A percentile compares a stretch with the other conserved stretches of the same genome.
Conservation (phyloP, 768 basidiomycete genomes). For the Heimioporus sp. region DNA sequence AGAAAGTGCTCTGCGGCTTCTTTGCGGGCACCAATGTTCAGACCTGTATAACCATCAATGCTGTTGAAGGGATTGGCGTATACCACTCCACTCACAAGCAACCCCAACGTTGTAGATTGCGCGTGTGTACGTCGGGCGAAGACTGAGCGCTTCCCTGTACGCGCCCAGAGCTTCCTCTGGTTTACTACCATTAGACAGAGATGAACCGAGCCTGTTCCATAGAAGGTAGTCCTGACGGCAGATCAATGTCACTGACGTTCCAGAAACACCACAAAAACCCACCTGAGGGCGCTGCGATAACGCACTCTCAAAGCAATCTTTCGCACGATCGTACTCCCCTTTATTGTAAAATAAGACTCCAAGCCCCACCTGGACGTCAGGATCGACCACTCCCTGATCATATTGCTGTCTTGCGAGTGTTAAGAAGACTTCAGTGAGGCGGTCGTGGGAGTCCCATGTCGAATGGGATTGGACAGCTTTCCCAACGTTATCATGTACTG, state of each 20-base stretch:
- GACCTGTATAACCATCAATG: slow-evolving; percentile 47
- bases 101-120: slow-evolving; percentile 99
- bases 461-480: slow-evolving; percentile 53
- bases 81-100: slow-evolving; percentile 66
- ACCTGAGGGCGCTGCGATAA: slow-evolving; percentile 75
- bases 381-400: slow-evolving; percentile 64
- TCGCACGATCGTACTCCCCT: slow-evolving; percentile 81
- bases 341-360: slow-evolving; percentile 93
- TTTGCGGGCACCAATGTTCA: slow-evolving; percentile 93
- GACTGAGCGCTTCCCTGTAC: slow-evolving; percentile 84
- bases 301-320: slow-evolving; percentile 93
- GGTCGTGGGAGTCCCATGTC: slow-evolving; percentile 80
- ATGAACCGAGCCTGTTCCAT: slow-evolving; percentile 96
- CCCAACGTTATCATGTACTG: slow-evolving; percentile 54
- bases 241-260: neutral
- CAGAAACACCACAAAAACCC: slow-evolving; percentile 13
- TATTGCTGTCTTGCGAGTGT: slow-evolving; percentile 82
- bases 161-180: slow-evolving; percentile 92
- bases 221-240: slow-evolving; percentile 74
- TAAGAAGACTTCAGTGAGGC: slow-evolving; percentile 82
- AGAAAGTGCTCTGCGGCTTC: slow-evolving; percentile 97
- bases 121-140: slow-evolving; percentile 94
- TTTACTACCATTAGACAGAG: slow-evolving; percentile 89
- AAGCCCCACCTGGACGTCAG: slow-evolving; percentile 91
- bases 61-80: neutral